Evolutionary conservation across 805 yeast species (phyloP).

Genomic region (Candida khao-thaluensis): DNA sequence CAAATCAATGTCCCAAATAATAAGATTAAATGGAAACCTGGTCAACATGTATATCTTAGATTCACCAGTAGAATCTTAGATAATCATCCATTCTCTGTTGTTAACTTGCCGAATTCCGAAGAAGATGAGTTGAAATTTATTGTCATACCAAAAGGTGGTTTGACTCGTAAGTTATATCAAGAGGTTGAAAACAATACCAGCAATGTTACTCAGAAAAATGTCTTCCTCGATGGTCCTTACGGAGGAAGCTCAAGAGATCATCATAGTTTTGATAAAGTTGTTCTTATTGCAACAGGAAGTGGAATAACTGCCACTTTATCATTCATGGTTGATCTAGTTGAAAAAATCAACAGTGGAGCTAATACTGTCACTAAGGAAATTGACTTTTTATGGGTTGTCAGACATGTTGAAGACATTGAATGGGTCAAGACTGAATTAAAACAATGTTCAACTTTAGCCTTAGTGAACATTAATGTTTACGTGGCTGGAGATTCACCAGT

Average conservation of each 20-base stretch:
- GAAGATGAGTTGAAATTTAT: constrained; percentile 40
- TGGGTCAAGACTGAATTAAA: constrained; percentile 43
- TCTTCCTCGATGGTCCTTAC: constrained; percentile 56
- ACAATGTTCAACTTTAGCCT: constrained; percentile 23
- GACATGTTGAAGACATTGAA: constrained; percentile 27
- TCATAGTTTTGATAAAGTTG: constrained; percentile 43
- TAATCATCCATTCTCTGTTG: constrained; percentile 57
- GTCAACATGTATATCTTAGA: constrained; percentile 55
- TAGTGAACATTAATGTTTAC: constrained; percentile 24
- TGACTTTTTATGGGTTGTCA: constrained; percentile 47
- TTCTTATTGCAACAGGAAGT: constrained; percentile 47
- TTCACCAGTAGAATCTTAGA: constrained; percentile 44
- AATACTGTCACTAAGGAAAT: constrained; percentile 24
- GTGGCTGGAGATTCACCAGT: constrained; percentile 14
- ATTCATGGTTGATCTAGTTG: constrained; percentile 30
- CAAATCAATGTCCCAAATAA: constrained; percentile 35
- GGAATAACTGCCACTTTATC: constrained; percentile 54
- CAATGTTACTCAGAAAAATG: constrained; percentile 24
- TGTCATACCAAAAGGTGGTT: constrained; percentile 46
- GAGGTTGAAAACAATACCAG: constrained; percentile 26
- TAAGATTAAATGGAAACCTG: constrained; percentile 48
- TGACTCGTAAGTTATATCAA: constrained; percentile 37
- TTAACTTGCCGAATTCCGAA: constrained; percentile 28
- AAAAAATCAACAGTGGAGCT: constrained; percentile 14
- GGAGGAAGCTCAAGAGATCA: constrained; percentile 52